Evolutionary conservation across 257 asterid species (phyloP).

Genomic region (Petunia secreta): DNA sequence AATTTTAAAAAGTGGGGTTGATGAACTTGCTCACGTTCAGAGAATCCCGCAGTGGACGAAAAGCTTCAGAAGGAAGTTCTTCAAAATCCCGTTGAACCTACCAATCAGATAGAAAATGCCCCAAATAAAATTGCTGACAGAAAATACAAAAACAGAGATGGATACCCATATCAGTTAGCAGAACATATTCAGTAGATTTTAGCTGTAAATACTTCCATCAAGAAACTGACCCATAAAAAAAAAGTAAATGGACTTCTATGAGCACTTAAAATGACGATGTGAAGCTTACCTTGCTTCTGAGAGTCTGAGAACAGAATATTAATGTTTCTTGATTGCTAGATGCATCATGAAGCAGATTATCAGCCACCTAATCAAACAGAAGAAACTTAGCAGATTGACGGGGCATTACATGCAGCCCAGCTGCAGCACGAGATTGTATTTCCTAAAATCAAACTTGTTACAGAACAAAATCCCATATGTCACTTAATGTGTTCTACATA

Average conservation of each 20-base stretch:
- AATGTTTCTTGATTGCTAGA: slow-evolving; percentile 91
- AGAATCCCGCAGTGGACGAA: slow-evolving; percentile 84
- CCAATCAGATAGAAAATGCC: slow-evolving; percentile 29
- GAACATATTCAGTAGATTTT: slow-evolving; percentile 17
- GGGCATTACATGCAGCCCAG: neutral
- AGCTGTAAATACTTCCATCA: neutral
- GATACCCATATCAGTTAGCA: neutral
- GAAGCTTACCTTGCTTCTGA: slow-evolving; percentile 87
- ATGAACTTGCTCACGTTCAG: slow-evolving; percentile 66
- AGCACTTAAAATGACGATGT: neutral
- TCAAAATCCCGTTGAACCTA: slow-evolving; percentile 99
- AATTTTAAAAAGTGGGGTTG: slow-evolving; percentile 16
- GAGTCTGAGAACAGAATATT: slow-evolving; percentile 97
- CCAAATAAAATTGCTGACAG: slow-evolving; percentile 19
- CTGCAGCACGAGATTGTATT: neutral
- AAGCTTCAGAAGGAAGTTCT: slow-evolving; percentile 97
- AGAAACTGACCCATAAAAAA: neutral
- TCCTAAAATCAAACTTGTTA: neutral
- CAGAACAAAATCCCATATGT: neutral
- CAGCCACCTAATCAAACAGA: slow-evolving; percentile 77
- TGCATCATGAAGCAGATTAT: slow-evolving; percentile 92
- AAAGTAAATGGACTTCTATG: neutral
- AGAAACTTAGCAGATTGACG: slow-evolving; percentile 16
- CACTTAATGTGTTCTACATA: slow-evolving; percentile 19
- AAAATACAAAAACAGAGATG: slow-evolving; percentile 15